A percentile compares a stretch with the other conserved stretches of the same genome.
These are phyloP conservation scores for Chenopodium suecicum DNA, from an alignment of 148 eudicot genomes.

Conservation along the genomic window DNA sequence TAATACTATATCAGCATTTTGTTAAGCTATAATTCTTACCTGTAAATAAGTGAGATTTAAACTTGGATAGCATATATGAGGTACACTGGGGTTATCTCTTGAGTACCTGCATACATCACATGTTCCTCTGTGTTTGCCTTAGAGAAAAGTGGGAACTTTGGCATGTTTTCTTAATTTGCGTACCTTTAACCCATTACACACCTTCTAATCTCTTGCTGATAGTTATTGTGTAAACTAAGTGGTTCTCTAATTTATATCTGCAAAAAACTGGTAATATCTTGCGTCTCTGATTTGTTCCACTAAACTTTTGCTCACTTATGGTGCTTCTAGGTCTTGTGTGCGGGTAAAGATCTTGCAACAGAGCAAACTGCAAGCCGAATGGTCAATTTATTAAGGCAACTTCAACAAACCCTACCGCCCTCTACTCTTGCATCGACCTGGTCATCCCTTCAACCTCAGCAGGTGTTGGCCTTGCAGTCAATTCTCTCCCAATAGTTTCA, in stretches of 20 bases:
- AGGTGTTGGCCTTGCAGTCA: constrained; percentile 39
- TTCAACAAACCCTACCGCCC: constrained; percentile 45
- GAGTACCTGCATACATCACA: not conserved
- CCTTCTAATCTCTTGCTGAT: not conserved
- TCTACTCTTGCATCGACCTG: constrained; percentile 38
- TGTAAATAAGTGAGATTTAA: not conserved
- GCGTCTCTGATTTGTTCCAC: not conserved
- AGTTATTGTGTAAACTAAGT: not conserved
- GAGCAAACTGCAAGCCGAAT: constrained; percentile 41
- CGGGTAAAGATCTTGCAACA: constrained; percentile 44
- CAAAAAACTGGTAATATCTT: too few species aligned
- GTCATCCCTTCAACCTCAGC: constrained; percentile 49
- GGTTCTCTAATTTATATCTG: not conserved
- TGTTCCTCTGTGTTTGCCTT: not conserved
- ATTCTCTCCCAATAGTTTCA: constrained; percentile 35
- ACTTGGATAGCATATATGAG: not conserved
- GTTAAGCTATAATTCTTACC: not conserved
- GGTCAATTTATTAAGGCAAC: constrained; percentile 43
- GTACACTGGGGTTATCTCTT: not conserved
- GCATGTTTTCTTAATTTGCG: too few species aligned
- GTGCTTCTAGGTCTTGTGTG: constrained; percentile 35
- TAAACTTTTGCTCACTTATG: not conserved
- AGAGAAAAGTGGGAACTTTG: not conserved
- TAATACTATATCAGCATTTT: not conserved
- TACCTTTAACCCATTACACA: too few species aligned